phyloP scores from a whole-genome alignment of 2,329 filamentous ascomycete species.

The Byssothecium circinans region DNA sequence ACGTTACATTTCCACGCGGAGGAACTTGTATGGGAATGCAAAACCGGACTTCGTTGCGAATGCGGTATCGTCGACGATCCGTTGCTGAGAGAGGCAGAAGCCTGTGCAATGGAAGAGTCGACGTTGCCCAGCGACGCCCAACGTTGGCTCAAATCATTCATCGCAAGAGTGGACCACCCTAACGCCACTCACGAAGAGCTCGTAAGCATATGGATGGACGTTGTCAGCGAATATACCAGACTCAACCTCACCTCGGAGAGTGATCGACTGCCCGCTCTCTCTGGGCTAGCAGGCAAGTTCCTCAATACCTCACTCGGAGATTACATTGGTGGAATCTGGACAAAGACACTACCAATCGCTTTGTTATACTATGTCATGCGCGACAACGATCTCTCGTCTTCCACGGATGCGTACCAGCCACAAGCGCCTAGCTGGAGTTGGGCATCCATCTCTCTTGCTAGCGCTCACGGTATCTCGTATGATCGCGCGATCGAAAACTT shows the following conservation, averaged over 20 bases:
- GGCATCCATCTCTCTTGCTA: slow-evolving; percentile 1
- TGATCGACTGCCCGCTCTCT: slow-evolving; percentile 12
- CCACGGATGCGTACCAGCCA: background rate
- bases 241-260: slow-evolving; percentile 2
- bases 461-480: background rate
- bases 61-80: slow-evolving; percentile 2
- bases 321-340: slow-evolving; percentile 5
- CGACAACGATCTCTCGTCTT: background rate
- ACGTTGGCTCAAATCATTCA: background rate
- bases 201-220: background rate
- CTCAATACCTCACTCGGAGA: background rate
- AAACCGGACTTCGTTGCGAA: slow-evolving; percentile 4
- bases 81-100: background rate
- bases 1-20: slow-evolving; percentile 10
- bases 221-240: background rate
- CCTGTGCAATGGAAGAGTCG: background rate
- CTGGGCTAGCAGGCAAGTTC: slow-evolving; percentile 8
- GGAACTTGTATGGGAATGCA: slow-evolving; percentile 7
- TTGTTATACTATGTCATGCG: slow-evolving; percentile 1
- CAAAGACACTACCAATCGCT: background rate
- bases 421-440: slow-evolving; percentile 4
- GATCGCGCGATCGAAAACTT: background rate
- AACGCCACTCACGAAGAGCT: background rate
- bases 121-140: background rate
- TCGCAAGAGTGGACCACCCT: background rate